Percentiles rank a stretch among this genome's conserved stretches.
These are phyloP conservation scores for Pythium grandisporangium DNA, from an alignment of 352 stramenopile species.

Conservation along the genomic window DNA sequence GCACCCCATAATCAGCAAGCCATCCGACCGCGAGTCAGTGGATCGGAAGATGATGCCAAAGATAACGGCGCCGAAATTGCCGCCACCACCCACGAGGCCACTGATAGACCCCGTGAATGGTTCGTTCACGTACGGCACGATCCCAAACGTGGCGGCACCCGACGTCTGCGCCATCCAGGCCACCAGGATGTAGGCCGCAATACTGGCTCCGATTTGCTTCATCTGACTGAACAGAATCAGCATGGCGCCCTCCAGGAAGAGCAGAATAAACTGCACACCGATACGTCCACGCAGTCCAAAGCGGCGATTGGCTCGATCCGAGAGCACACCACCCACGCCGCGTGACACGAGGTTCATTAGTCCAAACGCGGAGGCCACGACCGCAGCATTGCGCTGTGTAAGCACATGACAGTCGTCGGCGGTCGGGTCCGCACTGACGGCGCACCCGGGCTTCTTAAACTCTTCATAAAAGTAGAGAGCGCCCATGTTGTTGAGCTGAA, in stretches of 20 bases:
- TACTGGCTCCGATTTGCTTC: conserved; percentile 52
- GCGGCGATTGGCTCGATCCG: conserved; percentile 73
- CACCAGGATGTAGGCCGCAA: conserved; percentile 88
- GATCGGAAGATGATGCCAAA: conserved; percentile 62
- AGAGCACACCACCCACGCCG: conserved; percentile 78
- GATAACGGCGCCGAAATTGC: conserved; percentile 62
- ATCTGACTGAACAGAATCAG: conserved; percentile 86
- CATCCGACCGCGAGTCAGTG: conserved; percentile 17
- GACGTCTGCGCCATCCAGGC: conserved; percentile 87
- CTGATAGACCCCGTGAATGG: conserved; percentile 55
- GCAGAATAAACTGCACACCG: conserved; percentile 66
- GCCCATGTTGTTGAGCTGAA: conserved; percentile 95
- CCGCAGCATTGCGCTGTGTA: conserved; percentile 57
- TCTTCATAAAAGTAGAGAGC: conserved; percentile 90
- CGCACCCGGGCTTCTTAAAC: conserved; percentile 79
- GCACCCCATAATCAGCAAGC: conserved; percentile 43
- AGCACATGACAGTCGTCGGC: conserved; percentile 27
- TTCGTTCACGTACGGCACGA: conserved; percentile 69
- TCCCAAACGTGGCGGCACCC: conserved; percentile 51
- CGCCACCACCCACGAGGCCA: conserved; percentile 51
- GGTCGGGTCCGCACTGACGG: conserved; percentile 31
- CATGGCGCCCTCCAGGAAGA: conserved; percentile 68
- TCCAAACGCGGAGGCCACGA: conserved; percentile 88
- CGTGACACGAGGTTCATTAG: conserved; percentile 93
- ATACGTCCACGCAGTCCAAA: conserved; percentile 89